phyloP scores from a whole-genome alignment of 2,329 filamentous ascomycete species.

The Sarocladium oryzae region DNA sequence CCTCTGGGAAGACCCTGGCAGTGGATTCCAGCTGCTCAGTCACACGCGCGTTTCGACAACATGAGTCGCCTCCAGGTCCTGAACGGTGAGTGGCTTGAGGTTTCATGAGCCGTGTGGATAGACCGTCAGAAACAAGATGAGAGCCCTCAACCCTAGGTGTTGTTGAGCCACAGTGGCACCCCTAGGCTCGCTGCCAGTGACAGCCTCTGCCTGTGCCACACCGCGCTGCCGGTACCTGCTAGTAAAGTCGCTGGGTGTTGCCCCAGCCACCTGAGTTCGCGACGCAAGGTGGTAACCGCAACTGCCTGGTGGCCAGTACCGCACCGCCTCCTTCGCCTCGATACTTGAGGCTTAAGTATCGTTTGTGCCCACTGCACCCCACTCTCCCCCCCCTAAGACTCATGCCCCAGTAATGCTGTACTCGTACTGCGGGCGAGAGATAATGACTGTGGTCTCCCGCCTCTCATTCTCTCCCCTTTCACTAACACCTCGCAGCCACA shows the following conservation, averaged over 20 bases:
- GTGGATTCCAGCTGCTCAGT: not conserved
- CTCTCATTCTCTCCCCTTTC: not conserved
- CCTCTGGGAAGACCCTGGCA: constrained; percentile 2
- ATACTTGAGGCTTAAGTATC: not conserved
- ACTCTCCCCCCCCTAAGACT: not conserved
- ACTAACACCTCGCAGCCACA: constrained; percentile 6
- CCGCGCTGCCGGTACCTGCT: not conserved
- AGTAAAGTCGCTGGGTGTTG: not conserved
- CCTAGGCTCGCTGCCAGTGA: too few species aligned
- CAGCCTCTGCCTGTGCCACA: constrained; percentile 3
- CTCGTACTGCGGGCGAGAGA: not conserved
- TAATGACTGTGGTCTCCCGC: not conserved
- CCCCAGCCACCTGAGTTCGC: constrained; percentile 6
- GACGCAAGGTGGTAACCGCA: not conserved
- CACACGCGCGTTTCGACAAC: not conserved
- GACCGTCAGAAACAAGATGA: constrained; percentile 1
- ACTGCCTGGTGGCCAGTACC: not conserved
- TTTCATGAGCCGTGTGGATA: constrained; percentile 8
- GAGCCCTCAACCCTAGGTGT: not conserved
- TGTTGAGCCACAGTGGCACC: constrained; percentile 6
- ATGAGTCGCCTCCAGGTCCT: constrained; percentile 1
- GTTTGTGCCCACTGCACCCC: not conserved
- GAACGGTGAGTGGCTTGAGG: constrained; percentile 4
- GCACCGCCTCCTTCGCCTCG: not conserved
- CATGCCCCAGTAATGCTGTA: not conserved